These are phyloP conservation scores for Rhizodiscina lignyota DNA, from an alignment of 495 filamentous ascomycete species.

Conservation along the genomic window DNA sequence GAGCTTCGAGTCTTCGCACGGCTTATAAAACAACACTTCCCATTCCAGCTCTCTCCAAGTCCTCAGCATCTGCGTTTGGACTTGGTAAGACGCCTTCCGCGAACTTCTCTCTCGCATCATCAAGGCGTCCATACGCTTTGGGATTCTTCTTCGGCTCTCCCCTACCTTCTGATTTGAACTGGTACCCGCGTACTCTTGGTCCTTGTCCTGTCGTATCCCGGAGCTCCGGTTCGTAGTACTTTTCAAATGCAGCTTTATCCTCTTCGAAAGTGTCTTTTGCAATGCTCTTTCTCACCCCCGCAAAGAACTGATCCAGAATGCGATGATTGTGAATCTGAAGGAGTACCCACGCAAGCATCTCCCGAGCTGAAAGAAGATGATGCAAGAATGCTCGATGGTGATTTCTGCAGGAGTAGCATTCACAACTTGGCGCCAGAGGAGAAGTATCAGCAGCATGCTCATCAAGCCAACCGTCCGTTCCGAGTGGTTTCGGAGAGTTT, in stretches of 20 bases:
- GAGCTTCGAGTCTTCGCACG: too few relatives aligned
- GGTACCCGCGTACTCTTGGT: constrained; percentile 71
- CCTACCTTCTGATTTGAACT: constrained; percentile 53
- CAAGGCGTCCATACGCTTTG: constrained; percentile 41
- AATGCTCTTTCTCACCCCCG: constrained; percentile 44
- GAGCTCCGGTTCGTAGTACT: constrained; percentile 46
- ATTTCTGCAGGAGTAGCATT: constrained; percentile 67
- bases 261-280: constrained; percentile 43
- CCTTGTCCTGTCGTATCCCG: constrained; percentile 61
- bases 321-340: constrained; percentile 82
- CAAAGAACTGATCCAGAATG: constrained; percentile 57
- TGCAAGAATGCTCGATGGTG: constrained; percentile 80
- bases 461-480: constrained; percentile 54
- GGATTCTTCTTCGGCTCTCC: constrained; percentile 50
- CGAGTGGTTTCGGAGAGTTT: constrained; percentile 30
- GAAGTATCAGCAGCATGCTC: constrained; percentile 36
- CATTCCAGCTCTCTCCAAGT: neutral
- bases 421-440: constrained; percentile 44
- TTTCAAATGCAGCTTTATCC: constrained; percentile 37
- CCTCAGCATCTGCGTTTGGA: neutral
- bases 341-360: constrained; percentile 93
- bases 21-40: too few relatives aligned
- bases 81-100: neutral
- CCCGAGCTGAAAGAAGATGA: constrained; percentile 72
- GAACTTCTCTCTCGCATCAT: constrained; percentile 16